phyloP scores from a whole-genome alignment of 169 alveolate species.

The Cystoisospora suis region DNA sequence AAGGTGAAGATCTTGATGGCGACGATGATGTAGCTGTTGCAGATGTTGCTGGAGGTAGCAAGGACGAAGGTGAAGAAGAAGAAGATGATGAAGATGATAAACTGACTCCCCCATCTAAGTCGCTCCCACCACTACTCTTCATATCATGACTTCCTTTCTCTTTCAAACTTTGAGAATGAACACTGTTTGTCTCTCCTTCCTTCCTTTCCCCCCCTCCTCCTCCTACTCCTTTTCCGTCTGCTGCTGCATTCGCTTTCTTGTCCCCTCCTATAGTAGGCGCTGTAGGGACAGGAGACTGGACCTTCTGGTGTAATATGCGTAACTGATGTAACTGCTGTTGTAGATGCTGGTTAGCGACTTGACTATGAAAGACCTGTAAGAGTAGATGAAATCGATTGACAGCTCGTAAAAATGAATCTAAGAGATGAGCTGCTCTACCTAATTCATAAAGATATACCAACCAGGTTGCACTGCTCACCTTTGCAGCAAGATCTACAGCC shows the following conservation, averaged over 20 bases:
- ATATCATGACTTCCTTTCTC: no score
- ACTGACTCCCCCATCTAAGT: no score
- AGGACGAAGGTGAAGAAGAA: no score
- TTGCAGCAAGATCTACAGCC: slow-evolving; percentile 83
- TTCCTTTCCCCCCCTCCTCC: not conserved
- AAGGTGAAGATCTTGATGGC: no score
- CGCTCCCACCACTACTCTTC: no score
- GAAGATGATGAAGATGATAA: no score
- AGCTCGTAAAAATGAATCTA: slow-evolving; percentile 55
- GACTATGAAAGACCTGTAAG: slow-evolving; percentile 46
- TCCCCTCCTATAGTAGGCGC: not conserved
- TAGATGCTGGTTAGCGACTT: slow-evolving; percentile 45
- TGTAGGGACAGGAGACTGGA: not conserved
- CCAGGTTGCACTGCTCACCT: slow-evolving; percentile 90
- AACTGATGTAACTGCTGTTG: slow-evolving; percentile 40
- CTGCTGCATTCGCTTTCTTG: not conserved
- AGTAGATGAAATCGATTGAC: slow-evolving; percentile 38
- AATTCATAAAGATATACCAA: slow-evolving; percentile 86
- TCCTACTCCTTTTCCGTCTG: not conserved
- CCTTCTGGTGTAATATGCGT: slow-evolving; percentile 36
- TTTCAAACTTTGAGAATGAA: no score
- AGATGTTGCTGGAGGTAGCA: no score
- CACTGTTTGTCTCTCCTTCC: no score
- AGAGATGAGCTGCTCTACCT: slow-evolving; percentile 66
- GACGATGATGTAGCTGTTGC: no score